Evolutionary conservation across 139 green algal species (phyloP).

Genomic region (Haematococcus lacustris): DNA sequence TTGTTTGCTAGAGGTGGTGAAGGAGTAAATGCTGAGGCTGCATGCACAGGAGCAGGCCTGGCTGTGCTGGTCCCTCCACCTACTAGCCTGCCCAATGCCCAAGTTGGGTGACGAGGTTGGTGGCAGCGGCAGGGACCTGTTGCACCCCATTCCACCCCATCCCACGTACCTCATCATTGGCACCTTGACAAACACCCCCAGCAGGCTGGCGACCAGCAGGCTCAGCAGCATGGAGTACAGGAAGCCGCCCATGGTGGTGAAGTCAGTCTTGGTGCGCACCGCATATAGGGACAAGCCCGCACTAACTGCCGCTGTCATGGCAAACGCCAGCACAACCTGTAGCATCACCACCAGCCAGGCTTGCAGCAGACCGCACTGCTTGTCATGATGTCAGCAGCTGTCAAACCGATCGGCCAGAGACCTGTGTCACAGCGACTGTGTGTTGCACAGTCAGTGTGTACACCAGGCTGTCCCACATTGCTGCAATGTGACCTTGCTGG

Average conservation of each 20-base stretch:
- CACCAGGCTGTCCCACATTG: no score
- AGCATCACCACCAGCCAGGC: no score
- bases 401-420: no score
- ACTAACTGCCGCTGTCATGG: slow-evolving; percentile 17
- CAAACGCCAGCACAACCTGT: slow-evolving; percentile 13
- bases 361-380: no score
- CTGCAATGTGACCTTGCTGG: no score
- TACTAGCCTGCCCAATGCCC: background rate
- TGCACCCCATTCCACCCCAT: slow-evolving; percentile 1
- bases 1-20: no score
- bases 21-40: slow-evolving; percentile 19
- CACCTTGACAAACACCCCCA: slow-evolving; percentile 14
- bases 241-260: slow-evolving; percentile 20
- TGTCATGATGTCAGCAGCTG: no score
- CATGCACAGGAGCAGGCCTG: slow-evolving; percentile 6
- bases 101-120: slow-evolving; percentile 1
- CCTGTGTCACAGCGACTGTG: no score
- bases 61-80: no score
- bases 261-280: slow-evolving; percentile 24
- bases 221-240: slow-evolving; percentile 18
- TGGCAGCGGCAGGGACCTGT: no score
- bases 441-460: no score
- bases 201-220: slow-evolving; percentile 14
- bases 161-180: slow-evolving; percentile 1
- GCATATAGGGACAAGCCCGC: slow-evolving; percentile 15